Conservation (phyloP, 148 eudicot genomes). For the Pharnaceum exiguum region DNA sequence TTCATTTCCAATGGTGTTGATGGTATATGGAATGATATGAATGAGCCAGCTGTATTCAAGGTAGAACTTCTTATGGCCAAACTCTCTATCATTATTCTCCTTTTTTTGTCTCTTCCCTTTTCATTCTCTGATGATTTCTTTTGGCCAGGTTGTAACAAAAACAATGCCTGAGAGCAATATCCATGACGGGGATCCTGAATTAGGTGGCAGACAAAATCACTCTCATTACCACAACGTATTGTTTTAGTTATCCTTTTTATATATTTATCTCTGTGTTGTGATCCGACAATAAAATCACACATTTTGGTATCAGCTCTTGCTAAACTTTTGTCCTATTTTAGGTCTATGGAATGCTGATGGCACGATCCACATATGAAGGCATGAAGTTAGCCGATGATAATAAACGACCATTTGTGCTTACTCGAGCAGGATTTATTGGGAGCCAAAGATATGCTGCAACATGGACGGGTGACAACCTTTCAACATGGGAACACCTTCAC, state of each 20-base stretch:
- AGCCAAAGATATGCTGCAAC: conserved; percentile 99
- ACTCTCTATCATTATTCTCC: not conserved
- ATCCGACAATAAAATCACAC: not conserved
- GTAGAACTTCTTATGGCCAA: conserved; percentile 23
- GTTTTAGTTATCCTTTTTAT: conserved; percentile 5
- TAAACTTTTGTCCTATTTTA: conserved; percentile 16
- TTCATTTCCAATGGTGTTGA: conserved; percentile 82
- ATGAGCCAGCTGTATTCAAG: conserved; percentile 96
- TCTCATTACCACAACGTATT: conserved; percentile 87
- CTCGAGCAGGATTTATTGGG: conserved; percentile 94
- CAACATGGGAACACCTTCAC: conserved; percentile 98
- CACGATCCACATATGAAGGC: conserved; percentile 93
- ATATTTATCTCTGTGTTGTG: conserved; percentile 1
- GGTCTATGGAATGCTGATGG: conserved; percentile 99
- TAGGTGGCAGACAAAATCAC: conserved; percentile 89
- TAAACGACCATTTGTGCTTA: conserved; percentile 92
- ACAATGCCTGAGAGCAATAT: conserved; percentile 95
- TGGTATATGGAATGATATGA: conserved; percentile 99
- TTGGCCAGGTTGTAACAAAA: conserved; percentile 60
- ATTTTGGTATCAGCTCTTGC: not conserved
- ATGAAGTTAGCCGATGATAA: conserved; percentile 63
- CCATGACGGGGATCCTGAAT: conserved; percentile 80
- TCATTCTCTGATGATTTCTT: not conserved
- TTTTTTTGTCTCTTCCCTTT: not conserved
- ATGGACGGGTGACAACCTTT: conserved; percentile 99